Base-by-base conservation (phyloP, 2,329 filamentous ascomycete genomes). In the Aaosphaeria pasadenensis region DNA sequence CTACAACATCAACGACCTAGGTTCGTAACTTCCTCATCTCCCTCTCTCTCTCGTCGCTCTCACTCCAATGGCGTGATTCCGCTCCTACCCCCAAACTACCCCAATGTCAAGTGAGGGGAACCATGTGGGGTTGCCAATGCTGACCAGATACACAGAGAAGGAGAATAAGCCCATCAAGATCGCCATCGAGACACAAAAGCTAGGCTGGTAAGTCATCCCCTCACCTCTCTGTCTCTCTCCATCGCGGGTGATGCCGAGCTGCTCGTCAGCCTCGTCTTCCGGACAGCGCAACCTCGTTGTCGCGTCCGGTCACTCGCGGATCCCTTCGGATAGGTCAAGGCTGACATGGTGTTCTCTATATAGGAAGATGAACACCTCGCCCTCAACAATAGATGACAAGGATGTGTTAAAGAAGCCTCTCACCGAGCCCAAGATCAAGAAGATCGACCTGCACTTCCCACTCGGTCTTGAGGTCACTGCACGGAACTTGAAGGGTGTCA, bases 301-400 rank as follows among this genome's bases (percentile, higher is more conserved):
- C 44, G 47, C 28, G 51, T 50, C 54, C 47, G 44, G 47, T 29
- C 32, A 39, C 39, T 44, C 49, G 7, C n/a, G 31, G 9, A 44
- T 31, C 35, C 43, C 41, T 39, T 51, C 30, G 24, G 11, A 31
- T 41, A 30, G 43, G 7, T 30, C 38, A 36, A 43, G 42, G 49
- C 59, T 66, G 49, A 65, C 53, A 35, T 30, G 52, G 33, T 13
- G 24, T 11, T 4, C 39, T 39, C 30, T 4, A 36, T 43, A 31
- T 59, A 96, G 91, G 92, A 96, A 94, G 77, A 86, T 97, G 70
- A 97, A 97, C 82, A 88, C 86, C 46, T 92, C 91, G 33, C 82
- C 90, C 39, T 75, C 78, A 52, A 81, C 82, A 36, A 72, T 96
- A 44, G 91, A 96, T 30, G 92, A 96, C 60, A 87, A 87, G 64